Evolutionary conservation across 306 rosid species (phyloP).

Genomic region (Medicago truncatula): MtrunA17r5.0-ANR NC_053046.1:7641501-7642000

Average conservation of each 20-base stretch:
- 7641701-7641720: constrained; percentile 56
- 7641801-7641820: constrained; percentile 70
- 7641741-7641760: constrained; percentile 67
- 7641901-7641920: too few relatives aligned
- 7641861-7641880: constrained; percentile 37
- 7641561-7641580: too few relatives aligned
- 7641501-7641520: too few relatives aligned
- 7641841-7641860: constrained; percentile 23
- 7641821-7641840: constrained; percentile 79
- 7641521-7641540: too few relatives aligned
- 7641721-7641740: constrained; percentile 35
- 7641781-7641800: constrained; percentile 70
- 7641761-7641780: constrained; percentile 33
- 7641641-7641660: constrained; percentile 58
- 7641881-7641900: not conserved
- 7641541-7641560: too few relatives aligned
- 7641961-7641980: too few relatives aligned
- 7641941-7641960: too few relatives aligned
- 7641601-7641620: too few relatives aligned
- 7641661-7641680: constrained; percentile 47
- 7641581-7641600: too few relatives aligned
- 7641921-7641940: too few relatives aligned
- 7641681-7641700: constrained; percentile 46
- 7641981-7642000: too few relatives aligned
- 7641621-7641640: not conserved